Evolutionary conservation across 2,329 filamentous ascomycete species (phyloP).

Genomic region (Fusarium sp.): DNA sequence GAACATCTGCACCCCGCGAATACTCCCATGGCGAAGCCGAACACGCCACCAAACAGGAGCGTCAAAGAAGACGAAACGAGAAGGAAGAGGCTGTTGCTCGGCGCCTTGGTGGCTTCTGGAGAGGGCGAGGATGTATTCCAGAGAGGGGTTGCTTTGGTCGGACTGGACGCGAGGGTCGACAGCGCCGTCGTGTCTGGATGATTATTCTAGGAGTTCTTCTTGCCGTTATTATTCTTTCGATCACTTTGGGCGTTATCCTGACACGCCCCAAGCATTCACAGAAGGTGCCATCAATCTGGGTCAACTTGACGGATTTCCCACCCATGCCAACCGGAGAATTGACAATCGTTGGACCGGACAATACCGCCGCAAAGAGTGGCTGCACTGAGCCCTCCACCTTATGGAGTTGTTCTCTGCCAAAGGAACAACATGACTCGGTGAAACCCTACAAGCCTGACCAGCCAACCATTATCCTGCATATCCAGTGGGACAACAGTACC

Average conservation of each 20-base stretch:
- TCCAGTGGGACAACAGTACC: constrained; percentile 73
- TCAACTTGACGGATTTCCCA: constrained; percentile 87
- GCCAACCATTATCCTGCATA: constrained; percentile 82
- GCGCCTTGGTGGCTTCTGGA: constrained; percentile 69
- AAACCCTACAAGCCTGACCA: constrained; percentile 70
- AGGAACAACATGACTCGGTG: constrained; percentile 73
- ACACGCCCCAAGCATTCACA: constrained; percentile 38
- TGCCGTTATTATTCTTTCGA: constrained; percentile 62
- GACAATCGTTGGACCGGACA: constrained; percentile 78
- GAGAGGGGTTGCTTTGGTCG: constrained; percentile 71
- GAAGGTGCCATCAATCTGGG: constrained; percentile 65
- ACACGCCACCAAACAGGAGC: constrained; percentile 56
- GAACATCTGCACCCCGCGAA: constrained; percentile 56
- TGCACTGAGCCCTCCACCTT: constrained; percentile 77
- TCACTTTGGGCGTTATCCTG: constrained; percentile 67
- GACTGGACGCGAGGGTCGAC: constrained; percentile 68
- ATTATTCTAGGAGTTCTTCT: constrained; percentile 60
- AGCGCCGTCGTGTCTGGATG: constrained; percentile 67
- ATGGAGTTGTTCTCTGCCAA: constrained; percentile 88
- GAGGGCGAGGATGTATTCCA: constrained; percentile 69
- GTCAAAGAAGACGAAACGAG: constrained; percentile 64
- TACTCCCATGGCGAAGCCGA: constrained; percentile 53
- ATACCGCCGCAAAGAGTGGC: constrained; percentile 67
- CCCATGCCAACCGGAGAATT: constrained; percentile 85
- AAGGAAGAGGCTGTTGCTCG: constrained; percentile 70